A percentile compares a stretch with the other conserved stretches of the same genome.
phyloP scores from a whole-genome alignment of 2,329 filamentous ascomycete genomes.

The Fusarium neocosmosporiellum region DNA sequence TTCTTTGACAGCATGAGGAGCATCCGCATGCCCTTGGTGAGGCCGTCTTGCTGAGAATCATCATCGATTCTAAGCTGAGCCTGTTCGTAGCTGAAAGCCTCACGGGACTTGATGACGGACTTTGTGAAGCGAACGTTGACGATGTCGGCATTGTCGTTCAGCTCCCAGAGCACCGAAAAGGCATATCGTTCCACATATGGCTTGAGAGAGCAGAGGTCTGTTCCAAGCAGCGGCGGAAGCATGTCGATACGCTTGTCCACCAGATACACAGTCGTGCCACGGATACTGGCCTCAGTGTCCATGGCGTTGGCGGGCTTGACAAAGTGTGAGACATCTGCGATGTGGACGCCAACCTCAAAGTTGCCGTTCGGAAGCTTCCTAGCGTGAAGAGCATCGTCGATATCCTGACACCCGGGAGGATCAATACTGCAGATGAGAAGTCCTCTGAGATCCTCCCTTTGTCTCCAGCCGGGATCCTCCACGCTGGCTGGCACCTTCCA shows the following conservation, averaged over 20 bases:
- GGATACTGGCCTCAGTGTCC: conserved; percentile 93
- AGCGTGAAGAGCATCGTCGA: conserved; percentile 96
- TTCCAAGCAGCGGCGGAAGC: conserved; percentile 95
- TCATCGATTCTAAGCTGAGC: conserved; percentile 96
- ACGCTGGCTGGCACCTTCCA: conserved; percentile 89
- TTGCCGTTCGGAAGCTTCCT: conserved; percentile 89
- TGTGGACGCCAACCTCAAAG: conserved; percentile 96
- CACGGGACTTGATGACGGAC: conserved; percentile 95
- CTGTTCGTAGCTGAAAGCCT: conserved; percentile 98
- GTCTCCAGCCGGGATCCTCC: conserved; percentile 88
- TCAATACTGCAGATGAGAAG: conserved; percentile 97
- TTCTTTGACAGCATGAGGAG: conserved; percentile 91
- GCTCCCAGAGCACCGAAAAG: conserved; percentile 89
- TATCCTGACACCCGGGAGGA: conserved; percentile 95
- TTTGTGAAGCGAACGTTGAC: conserved; percentile 92
- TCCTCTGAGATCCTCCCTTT: conserved; percentile 83
- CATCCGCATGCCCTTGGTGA: conserved; percentile 89
- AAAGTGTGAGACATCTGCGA: conserved; percentile 99
- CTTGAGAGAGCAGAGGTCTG: conserved; percentile 95
- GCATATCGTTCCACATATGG: conserved; percentile 96
- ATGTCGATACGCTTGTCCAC: conserved; percentile 99
- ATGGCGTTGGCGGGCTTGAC: conserved; percentile 97
- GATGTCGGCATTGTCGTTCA: conserved; percentile 86
- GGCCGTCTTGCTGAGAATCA: conserved; percentile 83
- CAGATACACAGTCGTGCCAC: conserved; percentile 95